Conservation (phyloP, 768 basidiomycete genomes). For the Mycena sanguinolenta region DNA sequence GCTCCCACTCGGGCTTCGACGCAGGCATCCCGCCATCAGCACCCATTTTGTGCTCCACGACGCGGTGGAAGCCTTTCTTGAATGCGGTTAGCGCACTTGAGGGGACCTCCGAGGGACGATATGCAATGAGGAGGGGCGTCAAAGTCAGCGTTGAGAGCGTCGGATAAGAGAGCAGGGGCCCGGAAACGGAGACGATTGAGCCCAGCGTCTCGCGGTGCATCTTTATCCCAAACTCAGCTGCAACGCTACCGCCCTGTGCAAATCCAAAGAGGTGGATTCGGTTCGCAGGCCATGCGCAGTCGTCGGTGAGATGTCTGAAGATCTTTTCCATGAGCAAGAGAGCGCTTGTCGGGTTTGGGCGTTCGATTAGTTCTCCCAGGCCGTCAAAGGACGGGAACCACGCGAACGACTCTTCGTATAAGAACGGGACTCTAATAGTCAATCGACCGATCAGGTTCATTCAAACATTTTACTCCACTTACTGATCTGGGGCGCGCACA, state of each 20-base stretch:
- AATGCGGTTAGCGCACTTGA: too few relatives aligned
- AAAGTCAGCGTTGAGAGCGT: conserved; percentile 66
- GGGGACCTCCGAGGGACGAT: conserved; percentile 64
- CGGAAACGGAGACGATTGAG: conserved; percentile 77
- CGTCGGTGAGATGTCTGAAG: conserved; percentile 67
- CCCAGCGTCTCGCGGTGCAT: conserved; percentile 73
- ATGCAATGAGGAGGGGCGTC: conserved; percentile 74
- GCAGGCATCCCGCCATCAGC: conserved; percentile 78
- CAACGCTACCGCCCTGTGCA: conserved; percentile 87
- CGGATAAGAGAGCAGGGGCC: conserved; percentile 84
- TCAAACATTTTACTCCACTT: conserved; percentile 4
- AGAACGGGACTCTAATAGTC: conserved; percentile 74
- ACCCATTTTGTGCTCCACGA: conserved; percentile 63
- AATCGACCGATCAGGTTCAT: conserved; percentile 20
- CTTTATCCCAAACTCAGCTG: conserved; percentile 71
- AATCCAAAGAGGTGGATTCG: conserved; percentile 91
- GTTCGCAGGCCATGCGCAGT: conserved; percentile 74
- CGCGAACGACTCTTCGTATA: conserved; percentile 84
- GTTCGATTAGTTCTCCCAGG: conserved; percentile 77
- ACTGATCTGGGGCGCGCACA: conserved; percentile 84
- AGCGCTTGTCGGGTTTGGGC: conserved; percentile 81
- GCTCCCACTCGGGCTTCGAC: conserved; percentile 83
- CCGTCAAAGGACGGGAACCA: conserved; percentile 90
- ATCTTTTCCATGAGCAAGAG: conserved; percentile 68
- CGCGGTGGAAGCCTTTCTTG: conserved; percentile 68